phyloP scores from a whole-genome alignment of 306 rosid genomes.

The Hippophae rhamnoides region DNA sequence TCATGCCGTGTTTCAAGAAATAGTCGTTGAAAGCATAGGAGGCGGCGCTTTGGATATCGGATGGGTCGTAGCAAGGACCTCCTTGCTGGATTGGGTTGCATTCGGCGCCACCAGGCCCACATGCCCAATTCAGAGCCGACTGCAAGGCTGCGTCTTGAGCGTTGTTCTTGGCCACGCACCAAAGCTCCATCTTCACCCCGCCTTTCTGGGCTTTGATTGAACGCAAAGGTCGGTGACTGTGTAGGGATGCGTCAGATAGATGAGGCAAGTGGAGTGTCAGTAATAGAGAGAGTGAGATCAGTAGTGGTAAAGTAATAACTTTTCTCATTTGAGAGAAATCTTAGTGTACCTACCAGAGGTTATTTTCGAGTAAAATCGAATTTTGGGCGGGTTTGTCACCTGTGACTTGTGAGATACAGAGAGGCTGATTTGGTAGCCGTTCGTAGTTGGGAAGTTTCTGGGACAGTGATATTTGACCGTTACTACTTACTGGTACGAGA shows the following conservation, averaged over 20 bases:
- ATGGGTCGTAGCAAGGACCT: conserved; percentile 66
- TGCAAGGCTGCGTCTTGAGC: conserved; percentile 66
- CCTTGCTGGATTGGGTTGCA: conserved; percentile 73
- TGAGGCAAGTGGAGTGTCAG: conserved; percentile 9
- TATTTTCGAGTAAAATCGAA: neutral
- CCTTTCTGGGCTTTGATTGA: conserved; percentile 20
- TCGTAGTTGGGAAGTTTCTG: too few relatives aligned
- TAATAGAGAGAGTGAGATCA: neutral
- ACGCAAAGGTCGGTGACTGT: neutral
- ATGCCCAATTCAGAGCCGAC: conserved; percentile 78
- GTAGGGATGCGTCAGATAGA: conserved; percentile 11
- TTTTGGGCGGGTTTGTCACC: neutral
- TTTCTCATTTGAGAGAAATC: conserved; percentile 24
- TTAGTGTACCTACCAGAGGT: neutral
- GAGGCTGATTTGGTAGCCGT: too few relatives aligned
- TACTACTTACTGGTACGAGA: too few relatives aligned
- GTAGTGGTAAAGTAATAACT: conserved; percentile 4
- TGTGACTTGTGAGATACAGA: too few relatives aligned
- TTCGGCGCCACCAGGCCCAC: conserved; percentile 72
- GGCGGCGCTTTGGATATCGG: conserved; percentile 49
- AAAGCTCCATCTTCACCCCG: conserved; percentile 41
- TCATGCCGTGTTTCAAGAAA: conserved; percentile 57
- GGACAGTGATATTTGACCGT: too few relatives aligned
- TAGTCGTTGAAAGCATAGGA: conserved; percentile 80
- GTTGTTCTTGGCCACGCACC: conserved; percentile 98